Evolutionary conservation across 2,329 filamentous ascomycete species (phyloP).

Genomic region (Arachnopeziza araneosa): DNA sequence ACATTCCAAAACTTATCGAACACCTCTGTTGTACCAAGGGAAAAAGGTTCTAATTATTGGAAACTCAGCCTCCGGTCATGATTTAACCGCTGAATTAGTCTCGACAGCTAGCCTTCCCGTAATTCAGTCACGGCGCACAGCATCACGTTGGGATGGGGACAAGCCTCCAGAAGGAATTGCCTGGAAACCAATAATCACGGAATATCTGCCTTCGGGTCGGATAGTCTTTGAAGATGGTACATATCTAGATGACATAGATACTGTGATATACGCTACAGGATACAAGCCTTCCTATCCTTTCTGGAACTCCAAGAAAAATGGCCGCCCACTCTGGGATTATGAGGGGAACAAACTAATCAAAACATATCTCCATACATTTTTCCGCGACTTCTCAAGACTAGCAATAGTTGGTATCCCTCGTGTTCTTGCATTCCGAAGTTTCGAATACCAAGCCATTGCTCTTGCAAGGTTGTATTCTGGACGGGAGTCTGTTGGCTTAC

Average conservation of each 20-base stretch:
- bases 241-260: constrained; percentile 62
- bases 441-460: constrained; percentile 51
- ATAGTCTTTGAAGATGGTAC: constrained; percentile 58
- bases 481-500: constrained; percentile 36
- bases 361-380: constrained; percentile 49
- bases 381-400: constrained; percentile 41
- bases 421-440: constrained; percentile 46
- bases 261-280: constrained; percentile 78
- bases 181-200: constrained; percentile 48
- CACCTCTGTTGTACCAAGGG: constrained; percentile 51
- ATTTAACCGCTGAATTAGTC: constrained; percentile 63
- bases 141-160: constrained; percentile 45
- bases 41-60: constrained; percentile 79
- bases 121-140: constrained; percentile 46
- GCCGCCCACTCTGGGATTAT: constrained; percentile 46
- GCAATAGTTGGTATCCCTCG: constrained; percentile 48
- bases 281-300: constrained; percentile 83
- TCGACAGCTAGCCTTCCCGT: constrained; percentile 38
- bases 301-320: constrained; percentile 40
- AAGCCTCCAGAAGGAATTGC: constrained; percentile 41
- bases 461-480: constrained; percentile 44
- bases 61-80: constrained; percentile 76
- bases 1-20: constrained; percentile 17
- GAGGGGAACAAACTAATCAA: constrained; percentile 36
- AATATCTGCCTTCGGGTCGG: constrained; percentile 38